A percentile compares a stretch with the other conserved stretches of the same genome.
phyloP scores from a whole-genome alignment of 768 basidiomycete species.

The Boletus sp. region DNA sequence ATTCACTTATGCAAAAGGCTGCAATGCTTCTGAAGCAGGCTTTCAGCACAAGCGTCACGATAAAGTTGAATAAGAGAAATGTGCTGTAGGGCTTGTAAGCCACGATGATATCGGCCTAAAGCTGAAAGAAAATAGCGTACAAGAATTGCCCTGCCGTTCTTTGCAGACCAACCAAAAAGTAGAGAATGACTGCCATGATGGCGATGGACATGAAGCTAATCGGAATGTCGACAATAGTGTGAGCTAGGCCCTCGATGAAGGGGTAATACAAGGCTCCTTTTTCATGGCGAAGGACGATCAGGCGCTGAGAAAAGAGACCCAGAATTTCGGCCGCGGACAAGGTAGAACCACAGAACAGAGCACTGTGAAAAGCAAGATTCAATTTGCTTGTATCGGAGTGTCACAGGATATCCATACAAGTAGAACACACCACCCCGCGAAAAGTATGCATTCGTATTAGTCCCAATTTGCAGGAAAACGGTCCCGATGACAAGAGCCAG shows the following conservation, averaged over 20 bases:
- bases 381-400: neutral
- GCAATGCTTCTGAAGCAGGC: slow-evolving; percentile 70
- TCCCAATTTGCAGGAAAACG: slow-evolving; percentile 41
- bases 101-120: slow-evolving; percentile 9
- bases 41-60: slow-evolving; percentile 63
- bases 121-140: slow-evolving; percentile 3
- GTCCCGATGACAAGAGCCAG: slow-evolving; percentile 28
- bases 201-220: slow-evolving; percentile 29
- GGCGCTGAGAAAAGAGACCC: slow-evolving; percentile 42
- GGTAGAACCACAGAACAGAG: slow-evolving; percentile 49
- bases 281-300: slow-evolving; percentile 43
- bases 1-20: slow-evolving; percentile 50
- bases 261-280: slow-evolving; percentile 48
- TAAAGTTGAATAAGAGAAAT: slow-evolving; percentile 52
- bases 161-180: slow-evolving; percentile 23
- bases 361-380: slow-evolving; percentile 37
- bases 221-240: slow-evolving; percentile 46
- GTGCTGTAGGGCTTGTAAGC: slow-evolving; percentile 46
- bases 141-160: slow-evolving; percentile 16
- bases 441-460: slow-evolving; percentile 32
- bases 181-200: slow-evolving; percentile 12
- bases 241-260: slow-evolving; percentile 44
- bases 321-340: slow-evolving; percentile 55
- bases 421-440: slow-evolving; percentile 78
- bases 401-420: slow-evolving; percentile 46